Evolutionary conservation across 371 early-diverging fungal species (phyloP), one percentile per base, ranked within the genome.

Genomic region (Mortierella sp.): DNA sequence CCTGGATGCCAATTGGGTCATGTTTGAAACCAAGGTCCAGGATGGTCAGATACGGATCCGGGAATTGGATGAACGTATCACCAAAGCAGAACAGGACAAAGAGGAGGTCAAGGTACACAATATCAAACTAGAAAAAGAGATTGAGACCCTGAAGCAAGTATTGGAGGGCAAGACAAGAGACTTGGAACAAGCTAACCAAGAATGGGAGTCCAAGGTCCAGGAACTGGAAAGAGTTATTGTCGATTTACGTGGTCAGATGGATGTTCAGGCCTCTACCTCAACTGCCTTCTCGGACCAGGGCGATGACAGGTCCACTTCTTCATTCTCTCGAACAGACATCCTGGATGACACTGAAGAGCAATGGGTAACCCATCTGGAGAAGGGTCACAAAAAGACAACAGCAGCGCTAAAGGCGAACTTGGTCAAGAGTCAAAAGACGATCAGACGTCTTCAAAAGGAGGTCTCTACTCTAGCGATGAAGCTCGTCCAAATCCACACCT

Each of bases 311-410:
- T 37, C 37, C 37, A 37, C 37, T 5, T 3, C 37, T 9, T 37
- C 37, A 9, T 5, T 37, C 37, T 37, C 37, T 37, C 53, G 53
- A 19, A 23, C 53, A 19, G 23, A 53, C 9, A 5, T 37, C 7
- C 16, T 66, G 30, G 62, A 66, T 19, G 47, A 19, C 18, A 64
- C 46, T 29, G 65, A 60, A 1, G 60, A 63, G 5, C 37, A 63
- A 0, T 57, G 71, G 72, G 25, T 68, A 3, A 65, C 71, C 23
- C 65, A 61, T 46, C 18, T 76, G 57, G 68, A 70, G 25, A 64
- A 57, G 23, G 44, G 71, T 9, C 68, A 76, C 48, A 67, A 71
- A 37, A 58, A 70, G 30, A 47, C 30, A n/a, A 46, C 60, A 0
- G 50, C 55, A 0, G 62, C 16, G 2, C 57, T 76, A 7, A 60